These are phyloP conservation scores for Vanderwaltozyma verrucispora DNA, from an alignment of 805 yeast genomes.

Conservation along the genomic window DNA sequence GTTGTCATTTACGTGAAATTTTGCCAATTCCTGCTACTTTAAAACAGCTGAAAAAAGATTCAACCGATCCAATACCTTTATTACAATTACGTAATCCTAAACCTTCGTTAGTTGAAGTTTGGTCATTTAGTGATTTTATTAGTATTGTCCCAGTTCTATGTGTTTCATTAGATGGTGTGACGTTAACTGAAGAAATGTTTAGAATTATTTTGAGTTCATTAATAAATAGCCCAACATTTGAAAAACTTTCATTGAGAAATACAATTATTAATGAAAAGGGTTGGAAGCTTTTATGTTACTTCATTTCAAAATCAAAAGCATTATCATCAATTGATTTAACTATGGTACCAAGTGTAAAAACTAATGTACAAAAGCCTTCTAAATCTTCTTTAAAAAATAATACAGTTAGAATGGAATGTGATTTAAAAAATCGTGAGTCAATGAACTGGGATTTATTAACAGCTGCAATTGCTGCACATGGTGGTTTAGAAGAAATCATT, in stretches of 20 bases:
- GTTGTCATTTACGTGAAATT: constrained; percentile 87
- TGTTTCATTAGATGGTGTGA: constrained; percentile 71
- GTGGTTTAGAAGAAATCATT: constrained; percentile 72
- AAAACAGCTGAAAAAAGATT: constrained; percentile 64
- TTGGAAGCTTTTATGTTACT: constrained; percentile 75
- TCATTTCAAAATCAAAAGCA: constrained; percentile 52
- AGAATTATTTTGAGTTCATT: constrained; percentile 58
- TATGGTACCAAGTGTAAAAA: constrained; percentile 30
- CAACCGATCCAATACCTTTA: constrained; percentile 65
- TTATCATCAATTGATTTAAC: constrained; percentile 57
- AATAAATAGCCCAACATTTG: constrained; percentile 51
- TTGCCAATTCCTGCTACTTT: constrained; percentile 85
- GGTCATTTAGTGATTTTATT: constrained; percentile 79
- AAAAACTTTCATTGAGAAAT: constrained; percentile 69
- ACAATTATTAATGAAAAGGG: constrained; percentile 66
- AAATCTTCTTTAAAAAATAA: constrained; percentile 23
- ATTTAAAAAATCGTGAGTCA: constrained; percentile 41
- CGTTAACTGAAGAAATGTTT: constrained; percentile 64
- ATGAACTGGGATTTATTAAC: constrained; percentile 78
- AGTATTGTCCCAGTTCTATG: constrained; percentile 76
- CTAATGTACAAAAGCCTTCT: constrained; percentile 32
- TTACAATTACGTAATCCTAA: constrained; percentile 72
- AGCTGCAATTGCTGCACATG: constrained; percentile 63
- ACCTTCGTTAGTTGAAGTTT: constrained; percentile 81
- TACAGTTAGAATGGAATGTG: constrained; percentile 31